Base-by-base conservation (phyloP, 164 flowering plant species). In the Magnolia changhungtana region DNA sequence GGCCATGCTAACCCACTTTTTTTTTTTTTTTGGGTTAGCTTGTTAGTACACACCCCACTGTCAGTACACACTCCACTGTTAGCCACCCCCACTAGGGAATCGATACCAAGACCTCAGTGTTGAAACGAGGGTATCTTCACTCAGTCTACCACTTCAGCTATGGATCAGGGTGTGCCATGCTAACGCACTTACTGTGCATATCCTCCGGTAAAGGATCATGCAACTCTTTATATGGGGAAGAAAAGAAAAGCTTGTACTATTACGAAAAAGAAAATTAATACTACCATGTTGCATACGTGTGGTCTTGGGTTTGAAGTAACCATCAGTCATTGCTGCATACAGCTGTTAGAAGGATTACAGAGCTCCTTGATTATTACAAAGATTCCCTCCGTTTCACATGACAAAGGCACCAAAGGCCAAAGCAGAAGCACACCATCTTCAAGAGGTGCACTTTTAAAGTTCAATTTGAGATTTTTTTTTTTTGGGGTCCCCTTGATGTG, bases 341-440 rank as follows among this genome's bases (percentile, higher is more conserved):
- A 84, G 86, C 78, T 84, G 50, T 78, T 84, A 63, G 86, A 84
- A 78, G 86, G 86, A 23, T 27, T 84, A 37, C 84, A 84, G 63
- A 81, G 86, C 72, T 81, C 86, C 23, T 64, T 80, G 55, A 84
- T 66, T 13, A 66, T 78, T 27, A 51, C 86, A 20, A 84, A 84
- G 78, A 75, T 81, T 45, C 81, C 86, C 37, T 20, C 77, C 6
- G 75, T 65, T 50, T 73, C 81, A 52, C 86, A 79, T 80, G 86
- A 76, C 67, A 84, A 76, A 70, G 80, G 81, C 58, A 55, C 69
- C 19, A 84, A 76, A 72, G 50, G 72, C 31, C 85, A 69, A 23
- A 73, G 74, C 52, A 76, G 79, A 72, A 69, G 65, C 66, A 72
- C 66, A 3, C 8, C 67, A 72, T 59, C 77, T 31, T 77, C 78